Conservation (phyloP, 306 rosid species). For the Sicyos edulis region DNA sequence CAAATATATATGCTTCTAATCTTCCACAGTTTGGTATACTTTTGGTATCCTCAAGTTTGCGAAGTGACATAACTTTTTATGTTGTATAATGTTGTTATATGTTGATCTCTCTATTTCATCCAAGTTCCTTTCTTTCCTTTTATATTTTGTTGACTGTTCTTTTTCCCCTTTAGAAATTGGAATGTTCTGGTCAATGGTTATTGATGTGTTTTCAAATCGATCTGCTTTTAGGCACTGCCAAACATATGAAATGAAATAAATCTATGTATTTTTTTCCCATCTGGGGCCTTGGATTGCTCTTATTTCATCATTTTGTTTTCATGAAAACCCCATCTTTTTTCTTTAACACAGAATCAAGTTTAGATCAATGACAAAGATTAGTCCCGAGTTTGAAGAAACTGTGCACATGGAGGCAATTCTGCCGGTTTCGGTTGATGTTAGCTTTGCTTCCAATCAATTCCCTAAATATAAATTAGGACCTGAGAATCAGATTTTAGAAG, state of each 20-base stretch:
- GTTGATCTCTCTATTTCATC: neutral
- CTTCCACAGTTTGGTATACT: neutral
- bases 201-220: neutral
- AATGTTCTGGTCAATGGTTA: neutral
- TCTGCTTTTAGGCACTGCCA: neutral
- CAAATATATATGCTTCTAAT: neutral
- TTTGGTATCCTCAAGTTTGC: neutral
- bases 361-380: constrained; percentile 72
- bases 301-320: constrained; percentile 4
- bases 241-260: neutral
- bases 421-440: constrained; percentile 84
- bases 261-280: neutral
- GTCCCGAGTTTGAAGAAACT: constrained; percentile 59
- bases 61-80: neutral
- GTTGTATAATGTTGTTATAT: neutral
- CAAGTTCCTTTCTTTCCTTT: neutral
- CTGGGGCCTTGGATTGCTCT: constrained; percentile 10
- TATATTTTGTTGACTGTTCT: neutral
- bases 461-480: constrained; percentile 82
- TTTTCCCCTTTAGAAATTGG: neutral
- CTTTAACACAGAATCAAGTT: neutral
- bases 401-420: constrained; percentile 53
- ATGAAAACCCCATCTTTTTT: neutral
- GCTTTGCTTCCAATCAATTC: constrained; percentile 60
- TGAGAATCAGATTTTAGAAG: constrained; percentile 69